Evolutionary conservation across 2,329 filamentous ascomycete species (phyloP), one percentile per base, ranked within the genome.

Genomic region (Tympanopsis confertula): DNA sequence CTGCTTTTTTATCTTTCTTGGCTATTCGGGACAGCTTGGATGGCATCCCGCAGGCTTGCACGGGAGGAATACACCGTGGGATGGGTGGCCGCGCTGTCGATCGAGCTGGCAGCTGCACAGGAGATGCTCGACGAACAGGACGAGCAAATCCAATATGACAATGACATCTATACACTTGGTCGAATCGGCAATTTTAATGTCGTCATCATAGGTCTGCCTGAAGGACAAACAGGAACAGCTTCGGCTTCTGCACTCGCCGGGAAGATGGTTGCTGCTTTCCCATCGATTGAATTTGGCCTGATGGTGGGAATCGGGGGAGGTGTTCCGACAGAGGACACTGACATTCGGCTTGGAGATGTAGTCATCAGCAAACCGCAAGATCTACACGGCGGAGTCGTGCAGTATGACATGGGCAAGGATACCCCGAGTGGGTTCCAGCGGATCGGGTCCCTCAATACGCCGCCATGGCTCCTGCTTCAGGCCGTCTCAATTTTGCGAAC

Each of bases 81-180:
- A 20, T 49, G 47, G 45, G 40, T 47, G 33, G 46, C 41, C 24
- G 44, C 45, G 26, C 28, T 49, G 14, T 42, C 39, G 20, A 17
- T 38, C 18, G 45, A 49, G 37, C 13, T 41, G 13, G 38, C 35
- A 17, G 44, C 41, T 4, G 45, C 47, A 38, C 10, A n/a, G 13
- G 40, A 38, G 7, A 40, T 49, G 36, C 33, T 48, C 13, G 47
- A 49, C 40, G 14, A 39, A 19, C 26, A 35, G 20, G 41, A 46
- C 35, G 20, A 30, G 10, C 38, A 29, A 18, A 37, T 38, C 17
- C 35, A 36, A 12, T 5, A 26, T 36, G 43, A 44, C 35, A 41
- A 17, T 15, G 42, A 47, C 18, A 30, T 13, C 13, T 47, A 45
- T 35, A 20, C 24, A 13, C 37, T 45, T 38, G 46, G 46, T n/a